A percentile compares a stretch with the other conserved stretches of the same genome.
Evolutionary conservation across 2,329 filamentous ascomycete genomes (phyloP).

Genomic region (Orbilia oligospora): DNA sequence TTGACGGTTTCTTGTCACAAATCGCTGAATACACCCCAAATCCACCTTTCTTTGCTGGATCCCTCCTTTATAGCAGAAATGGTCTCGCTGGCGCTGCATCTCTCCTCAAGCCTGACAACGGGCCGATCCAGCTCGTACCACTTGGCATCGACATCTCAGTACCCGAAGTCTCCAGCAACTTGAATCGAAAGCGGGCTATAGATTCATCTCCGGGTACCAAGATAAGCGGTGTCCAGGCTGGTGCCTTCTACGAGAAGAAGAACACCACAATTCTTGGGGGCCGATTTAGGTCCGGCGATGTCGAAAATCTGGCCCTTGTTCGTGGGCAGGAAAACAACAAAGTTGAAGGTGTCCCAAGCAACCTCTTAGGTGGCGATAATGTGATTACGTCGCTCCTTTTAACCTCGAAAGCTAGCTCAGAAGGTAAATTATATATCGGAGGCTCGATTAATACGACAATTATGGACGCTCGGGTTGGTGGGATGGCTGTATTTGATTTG

Average conservation of each 20-base stretch:
- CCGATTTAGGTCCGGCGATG: constrained; percentile 81
- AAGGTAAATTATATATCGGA: constrained; percentile 78
- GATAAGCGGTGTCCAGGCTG: constrained; percentile 80
- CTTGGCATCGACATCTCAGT: constrained; percentile 73
- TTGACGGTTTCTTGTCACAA: constrained; percentile 81
- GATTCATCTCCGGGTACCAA: constrained; percentile 65
- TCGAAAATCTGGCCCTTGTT: constrained; percentile 86
- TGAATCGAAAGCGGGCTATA: constrained; percentile 69
- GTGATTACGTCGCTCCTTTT: constrained; percentile 78
- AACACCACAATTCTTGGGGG: constrained; percentile 92
- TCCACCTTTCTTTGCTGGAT: constrained; percentile 84
- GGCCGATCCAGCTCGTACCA: constrained; percentile 66
- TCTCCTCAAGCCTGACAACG: constrained; percentile 68
- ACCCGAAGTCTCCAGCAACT: constrained; percentile 62
- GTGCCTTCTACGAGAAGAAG: constrained; percentile 79
- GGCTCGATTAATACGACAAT: constrained; percentile 82
- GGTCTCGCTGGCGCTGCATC: constrained; percentile 80
- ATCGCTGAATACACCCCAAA: constrained; percentile 76
- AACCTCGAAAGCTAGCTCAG: constrained; percentile 71
- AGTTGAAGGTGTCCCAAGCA: constrained; percentile 78
- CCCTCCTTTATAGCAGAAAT: constrained; percentile 81
- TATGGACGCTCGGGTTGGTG: constrained; percentile 75
- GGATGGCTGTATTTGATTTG: constrained; percentile 85
- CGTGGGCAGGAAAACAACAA: constrained; percentile 79
- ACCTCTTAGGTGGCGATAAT: constrained; percentile 79